These are phyloP conservation scores for Biancaea sappan DNA, from an alignment of 306 rosid species.

Conservation along the genomic window DNA sequence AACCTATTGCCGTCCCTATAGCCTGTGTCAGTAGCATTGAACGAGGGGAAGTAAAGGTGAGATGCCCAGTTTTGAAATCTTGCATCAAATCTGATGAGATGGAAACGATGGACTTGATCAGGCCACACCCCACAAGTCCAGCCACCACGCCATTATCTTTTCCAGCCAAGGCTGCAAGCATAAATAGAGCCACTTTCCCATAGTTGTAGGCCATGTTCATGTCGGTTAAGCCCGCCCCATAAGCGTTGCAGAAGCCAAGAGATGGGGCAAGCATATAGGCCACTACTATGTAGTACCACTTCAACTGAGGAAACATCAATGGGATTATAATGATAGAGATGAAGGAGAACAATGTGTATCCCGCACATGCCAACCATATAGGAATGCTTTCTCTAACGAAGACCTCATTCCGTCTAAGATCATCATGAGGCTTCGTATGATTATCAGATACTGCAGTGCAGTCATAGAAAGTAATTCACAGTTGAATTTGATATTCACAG, in stretches of 20 bases:
- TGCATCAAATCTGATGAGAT: constrained; percentile 92
- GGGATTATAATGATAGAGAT: constrained; percentile 70
- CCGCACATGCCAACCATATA: constrained; percentile 66
- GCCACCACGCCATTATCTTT: constrained; percentile 65
- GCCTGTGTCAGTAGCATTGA: constrained; percentile 81
- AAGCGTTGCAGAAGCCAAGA: constrained; percentile 91
- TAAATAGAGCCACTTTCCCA: constrained; percentile 86
- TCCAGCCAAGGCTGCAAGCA: constrained; percentile 72
- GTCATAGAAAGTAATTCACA: background rate
- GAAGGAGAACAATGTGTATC: constrained; percentile 59
- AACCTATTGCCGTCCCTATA: constrained; percentile 82
- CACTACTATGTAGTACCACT: constrained; percentile 74
- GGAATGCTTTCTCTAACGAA: constrained; percentile 73
- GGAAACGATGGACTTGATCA: constrained; percentile 81
- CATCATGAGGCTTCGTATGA: constrained; percentile 44
- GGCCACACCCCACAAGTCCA: constrained; percentile 83
- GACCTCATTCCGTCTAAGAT: constrained; percentile 61
- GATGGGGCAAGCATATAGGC: constrained; percentile 80
- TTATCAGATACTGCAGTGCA: constrained; percentile 48
- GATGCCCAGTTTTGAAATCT: constrained; percentile 76
- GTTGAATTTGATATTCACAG: background rate
- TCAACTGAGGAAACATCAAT: constrained; percentile 72
- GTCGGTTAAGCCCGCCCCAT: constrained; percentile 84
- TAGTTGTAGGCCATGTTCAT: constrained; percentile 89
- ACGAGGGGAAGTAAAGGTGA: constrained; percentile 83